Base-by-base conservation (phyloP, 495 filamentous ascomycete species). In the Penicillium dipodomyicola region DNA sequence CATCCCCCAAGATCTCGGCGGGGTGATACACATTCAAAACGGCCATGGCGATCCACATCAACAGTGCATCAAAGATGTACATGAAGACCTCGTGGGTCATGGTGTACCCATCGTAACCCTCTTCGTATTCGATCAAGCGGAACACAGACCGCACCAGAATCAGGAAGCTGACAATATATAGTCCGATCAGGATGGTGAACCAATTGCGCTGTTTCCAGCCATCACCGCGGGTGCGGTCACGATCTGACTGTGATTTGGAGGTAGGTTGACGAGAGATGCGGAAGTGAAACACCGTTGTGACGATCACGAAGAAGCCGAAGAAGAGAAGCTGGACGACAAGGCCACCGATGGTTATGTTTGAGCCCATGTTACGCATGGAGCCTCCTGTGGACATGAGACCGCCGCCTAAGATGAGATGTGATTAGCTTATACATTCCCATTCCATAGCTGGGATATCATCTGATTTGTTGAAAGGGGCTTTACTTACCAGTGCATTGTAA, bases 101-200 rank as follows among this genome's bases (percentile, higher is more conserved):
- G 23, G 81, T 47, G 59, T 69, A 77, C 10, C 85, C 84, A 19
- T 70, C 60, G 32, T 75, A 64, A 0, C 86, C 85, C 68, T 82
- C 71, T 1, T 75, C 49, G 59, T 84, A 89, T 70, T 91, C 87
- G 10, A 86, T 60, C 29, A 85, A 68, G 9, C 87, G 77, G 66
- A 86, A 87, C 5, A 88, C 54, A 20, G 73, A 82, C 19, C 87
- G 77, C 4, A 88, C 62, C 54, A 90, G 53, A 56, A 90, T 88
- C 22, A 88, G 65, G 1, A 57, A 65, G 43, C 75, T 80, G 9
- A 73, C 72, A 4, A 56, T 47, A 61, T 87, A 89, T 9, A 89
- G 72, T 27, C 77, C 68, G 32, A 70, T 43, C 15, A 87, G 57
- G 27, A 80, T 69, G 43, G 71, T 74, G 54, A 67, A 45, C 87